Base-by-base conservation (phyloP, 2,329 filamentous ascomycete genomes). In the Sporothrix pallida region DNA sequence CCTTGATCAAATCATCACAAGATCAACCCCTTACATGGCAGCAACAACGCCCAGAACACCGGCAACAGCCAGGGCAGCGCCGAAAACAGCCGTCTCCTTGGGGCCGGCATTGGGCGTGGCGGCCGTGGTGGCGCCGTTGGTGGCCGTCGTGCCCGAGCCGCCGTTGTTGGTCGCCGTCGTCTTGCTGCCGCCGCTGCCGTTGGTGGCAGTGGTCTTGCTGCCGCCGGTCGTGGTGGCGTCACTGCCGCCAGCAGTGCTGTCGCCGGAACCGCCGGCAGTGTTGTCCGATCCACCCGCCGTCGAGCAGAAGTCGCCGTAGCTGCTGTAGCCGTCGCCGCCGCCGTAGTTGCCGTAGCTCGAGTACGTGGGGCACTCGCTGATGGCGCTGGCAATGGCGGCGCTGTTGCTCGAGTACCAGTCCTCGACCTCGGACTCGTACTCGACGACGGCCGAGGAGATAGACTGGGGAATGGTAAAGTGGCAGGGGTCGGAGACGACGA, bases 281-380 rank as follows among this genome's bases (percentile, higher is more conserved):
- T n/a, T 31, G 31, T 5, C 15, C 4, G 31, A 17, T 46, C 48
- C n/a, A 12, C 50, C 31, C 20, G 56, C 42, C 15, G 65, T 68
- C 20, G 60, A 13, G 60, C 48, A 44, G 37, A 15, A 54, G 58
- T 20, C 44, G 42, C n/a, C 15, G 13, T 42, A 20, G 42, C 42
- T 48, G 10, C 12, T 8, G 3, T 44, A 5, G 7, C 1, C 37
- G 8, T n/a, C 17, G 8, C 17, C 58, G 68, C 8, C 75, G 46
- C 5, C 48, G 23, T 12, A 13, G 54, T 62, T 69, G 20, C 56
- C 60, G 63, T 67, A 75, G 71, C 56, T 70, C 65, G 72, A 72
- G 73, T 76, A 74, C 13, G 76, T 52, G 26, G 79, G 77, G 76
- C 80, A 82, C 70, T 76, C 8, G 48, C 74, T 75, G 9, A 81